phyloP scores from a whole-genome alignment of 331 rosid genomes.

The Ulmus americana region DNA sequence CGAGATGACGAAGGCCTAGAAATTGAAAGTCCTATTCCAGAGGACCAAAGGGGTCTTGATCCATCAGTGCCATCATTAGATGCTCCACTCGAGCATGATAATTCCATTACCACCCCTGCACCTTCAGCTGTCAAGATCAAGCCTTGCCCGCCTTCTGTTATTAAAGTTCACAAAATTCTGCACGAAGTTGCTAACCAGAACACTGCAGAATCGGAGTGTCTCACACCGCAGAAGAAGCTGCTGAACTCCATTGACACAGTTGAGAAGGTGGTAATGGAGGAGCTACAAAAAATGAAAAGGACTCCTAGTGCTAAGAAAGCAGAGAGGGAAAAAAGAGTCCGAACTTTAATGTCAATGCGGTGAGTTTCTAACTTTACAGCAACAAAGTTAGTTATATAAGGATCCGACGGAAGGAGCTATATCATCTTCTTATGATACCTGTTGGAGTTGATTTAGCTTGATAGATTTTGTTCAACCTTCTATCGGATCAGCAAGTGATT shows the following conservation, averaged over 20 bases:
- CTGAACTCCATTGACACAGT: constrained; percentile 58
- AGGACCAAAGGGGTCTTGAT: constrained; percentile 28
- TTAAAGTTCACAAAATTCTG: constrained; percentile 49
- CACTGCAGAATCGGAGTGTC: constrained; percentile 34
- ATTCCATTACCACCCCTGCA: constrained; percentile 26
- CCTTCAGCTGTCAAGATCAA: constrained; percentile 24
- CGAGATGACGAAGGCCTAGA: constrained; percentile 44
- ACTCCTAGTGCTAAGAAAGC: constrained; percentile 70
- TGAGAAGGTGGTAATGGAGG: constrained; percentile 60
- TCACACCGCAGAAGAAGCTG: constrained; percentile 76
- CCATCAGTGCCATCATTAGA: constrained; percentile 25
- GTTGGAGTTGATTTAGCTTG: not conserved
- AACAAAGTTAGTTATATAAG: not conserved
- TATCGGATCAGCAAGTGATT: not conserved
- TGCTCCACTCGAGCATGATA: constrained; percentile 35
- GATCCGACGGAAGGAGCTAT: not conserved
- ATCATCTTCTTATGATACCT: constrained; percentile 18
- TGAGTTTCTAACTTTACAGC: constrained; percentile 27
- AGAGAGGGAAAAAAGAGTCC: constrained; percentile 58
- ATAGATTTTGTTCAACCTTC: constrained; percentile 7
- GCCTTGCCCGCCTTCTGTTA: constrained; percentile 27
- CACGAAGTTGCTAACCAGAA: constrained; percentile 34
- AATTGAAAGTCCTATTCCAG: constrained; percentile 21
- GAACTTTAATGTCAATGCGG: constrained; percentile 79
- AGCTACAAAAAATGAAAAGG: constrained; percentile 49